Base-by-base conservation (phyloP, 2,329 filamentous ascomycete species). In the Laburnicola sp. region DNA sequence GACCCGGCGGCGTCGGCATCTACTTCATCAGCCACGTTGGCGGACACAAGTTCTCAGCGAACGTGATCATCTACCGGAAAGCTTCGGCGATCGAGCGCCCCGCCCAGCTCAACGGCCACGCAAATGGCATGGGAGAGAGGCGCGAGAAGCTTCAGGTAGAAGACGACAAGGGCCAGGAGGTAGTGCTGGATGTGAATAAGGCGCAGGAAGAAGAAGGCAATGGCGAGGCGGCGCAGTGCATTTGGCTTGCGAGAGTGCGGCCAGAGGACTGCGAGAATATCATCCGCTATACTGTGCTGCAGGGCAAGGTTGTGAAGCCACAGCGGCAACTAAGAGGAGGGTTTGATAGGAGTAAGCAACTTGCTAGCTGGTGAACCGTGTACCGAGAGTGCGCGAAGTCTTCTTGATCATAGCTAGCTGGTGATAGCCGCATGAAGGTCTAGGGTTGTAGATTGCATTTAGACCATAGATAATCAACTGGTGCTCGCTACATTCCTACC, bases 21-120 rank as follows among this genome's bases (percentile, higher is more conserved):
- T 96, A 96, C 76, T 97, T 97, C 70, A 95, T 97, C 68, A 93
- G 86, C 60, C 94, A 99, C 68, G 91, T 97, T 2, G 94, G 94
- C 26, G 94, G 94, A 0, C 94, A 99, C 78, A 97, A 97, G 77
- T 97, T 96, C 75, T 86, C 87, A 40, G 94, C 94, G 26, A 99
- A 99, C 65, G 85, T 97, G 62, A 89, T 99, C 78, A 80, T 99
- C 1, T 97, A 99, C 72, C 83, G 94, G 7, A 81, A 82, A 16
- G 78, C 64, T 0, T 65, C 66, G 1, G 65, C 59, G 0, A 50
- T 66, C 0, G 52, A 61, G 25, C 54, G 48, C 16, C 54, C 60
- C 3, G 59, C 56, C 22, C 38, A 62, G 27, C 45, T 51, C 4
- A 59, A 65, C 9, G 63, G 59, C 1, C 58, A 64, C 6, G 34